A percentile compares a stretch with the other conserved stretches of the same genome.
Conservation (phyloP, 106 monocot genomes). For the Alisma plantagoaquatica region DNA sequence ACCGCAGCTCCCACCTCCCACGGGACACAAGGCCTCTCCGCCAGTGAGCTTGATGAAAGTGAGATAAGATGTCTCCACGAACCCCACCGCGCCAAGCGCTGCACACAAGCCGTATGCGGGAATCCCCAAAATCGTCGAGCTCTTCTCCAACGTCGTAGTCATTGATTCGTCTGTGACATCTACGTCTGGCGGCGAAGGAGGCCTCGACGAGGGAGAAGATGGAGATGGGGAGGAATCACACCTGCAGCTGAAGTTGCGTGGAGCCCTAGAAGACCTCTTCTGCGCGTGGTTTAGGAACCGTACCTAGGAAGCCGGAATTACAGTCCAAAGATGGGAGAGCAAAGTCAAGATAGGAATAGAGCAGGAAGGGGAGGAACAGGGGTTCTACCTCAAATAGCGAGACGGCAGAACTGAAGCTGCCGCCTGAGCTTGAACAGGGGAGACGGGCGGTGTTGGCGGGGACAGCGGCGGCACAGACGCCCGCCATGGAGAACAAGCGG, state of each 20-base stretch:
- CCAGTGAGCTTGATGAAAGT: conserved; percentile 58
- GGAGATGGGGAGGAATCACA: neutral
- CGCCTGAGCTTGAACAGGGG: neutral
- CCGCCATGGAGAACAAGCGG: neutral
- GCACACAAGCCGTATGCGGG: conserved; percentile 46
- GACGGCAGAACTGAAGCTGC: no score
- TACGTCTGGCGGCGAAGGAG: conserved; percentile 1
- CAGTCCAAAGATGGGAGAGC: no score
- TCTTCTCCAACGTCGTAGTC: conserved; percentile 29
- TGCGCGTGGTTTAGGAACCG: no score
- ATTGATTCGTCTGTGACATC: no score
- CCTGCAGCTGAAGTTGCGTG: neutral
- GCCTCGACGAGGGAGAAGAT: neutral
- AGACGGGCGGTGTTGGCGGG: neutral
- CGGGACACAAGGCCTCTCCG: conserved; percentile 78
- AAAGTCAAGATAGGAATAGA: no score
- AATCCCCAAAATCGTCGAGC: conserved; percentile 7
- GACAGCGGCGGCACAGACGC: neutral
- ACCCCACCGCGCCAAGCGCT: conserved; percentile 60
- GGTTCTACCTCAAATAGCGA: no score
- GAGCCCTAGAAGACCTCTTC: no score
- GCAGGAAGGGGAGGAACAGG: neutral
- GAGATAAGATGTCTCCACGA: conserved; percentile 77
- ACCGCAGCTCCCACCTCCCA: conserved; percentile 55
- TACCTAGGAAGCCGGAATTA: no score